Evolutionary conservation across 1,284 basidiomycete species (phyloP).

Genomic region (Apiotrichum akiyoshidainum): DNA sequence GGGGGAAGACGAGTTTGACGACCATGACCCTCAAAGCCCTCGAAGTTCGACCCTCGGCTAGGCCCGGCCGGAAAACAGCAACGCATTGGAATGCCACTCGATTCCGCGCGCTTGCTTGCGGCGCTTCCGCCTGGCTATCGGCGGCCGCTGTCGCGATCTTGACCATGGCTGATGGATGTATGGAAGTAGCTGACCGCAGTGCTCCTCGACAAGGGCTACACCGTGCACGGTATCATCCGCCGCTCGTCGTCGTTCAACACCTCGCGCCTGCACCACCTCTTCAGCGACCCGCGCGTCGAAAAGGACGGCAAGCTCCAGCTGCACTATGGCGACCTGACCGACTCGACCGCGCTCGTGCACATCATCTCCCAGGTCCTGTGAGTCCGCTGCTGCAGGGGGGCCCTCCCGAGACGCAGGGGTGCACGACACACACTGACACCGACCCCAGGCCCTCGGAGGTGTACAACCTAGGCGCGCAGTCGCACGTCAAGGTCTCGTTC

Average conservation of each 20-base stretch:
- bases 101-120: too few relatives aligned
- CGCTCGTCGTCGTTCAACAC: slow-evolving; percentile 93
- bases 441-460: slow-evolving; percentile 70
- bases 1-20: neutral
- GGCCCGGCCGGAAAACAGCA: too few relatives aligned
- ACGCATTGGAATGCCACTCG: too few relatives aligned
- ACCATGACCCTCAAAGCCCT: neutral
- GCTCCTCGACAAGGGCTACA: slow-evolving; percentile 78
- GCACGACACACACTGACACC: neutral
- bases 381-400: slow-evolving; percentile 6
- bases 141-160: too few relatives aligned
- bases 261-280: slow-evolving; percentile 81
- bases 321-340: slow-evolving; percentile 80
- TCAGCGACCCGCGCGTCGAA: slow-evolving; percentile 75
- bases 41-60: too few relatives aligned
- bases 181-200: slow-evolving; percentile 55
- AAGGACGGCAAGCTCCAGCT: slow-evolving; percentile 59
- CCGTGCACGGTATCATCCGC: slow-evolving; percentile 88
- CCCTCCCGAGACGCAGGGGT: too few relatives aligned
- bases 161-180: too few relatives aligned
- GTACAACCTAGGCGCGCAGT: slow-evolving; percentile 94
- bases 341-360: slow-evolving; percentile 89
- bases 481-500: slow-evolving; percentile 93
- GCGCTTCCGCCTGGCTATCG: too few relatives aligned
- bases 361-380: slow-evolving; percentile 77